These are phyloP conservation scores for Neurospora sp. DNA, from an alignment of 495 filamentous ascomycete species.

Conservation along the genomic window DNA sequence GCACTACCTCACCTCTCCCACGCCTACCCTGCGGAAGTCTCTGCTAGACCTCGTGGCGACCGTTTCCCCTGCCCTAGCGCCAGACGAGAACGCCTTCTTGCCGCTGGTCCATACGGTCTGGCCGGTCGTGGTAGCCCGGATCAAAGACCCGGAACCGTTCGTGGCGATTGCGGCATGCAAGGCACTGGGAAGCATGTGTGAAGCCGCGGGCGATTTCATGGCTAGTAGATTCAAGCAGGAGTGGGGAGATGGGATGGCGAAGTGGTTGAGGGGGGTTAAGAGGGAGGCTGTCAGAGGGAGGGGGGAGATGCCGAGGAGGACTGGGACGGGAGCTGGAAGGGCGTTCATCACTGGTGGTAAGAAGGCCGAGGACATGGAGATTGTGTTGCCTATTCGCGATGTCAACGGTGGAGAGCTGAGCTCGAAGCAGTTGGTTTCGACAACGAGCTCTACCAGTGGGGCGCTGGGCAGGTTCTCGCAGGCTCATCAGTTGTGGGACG, in stretches of 20 bases:
- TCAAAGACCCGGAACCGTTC: constrained; percentile 66
- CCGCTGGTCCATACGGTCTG: constrained; percentile 84
- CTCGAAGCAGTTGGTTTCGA: constrained; percentile 13
- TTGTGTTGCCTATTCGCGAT: constrained; percentile 19
- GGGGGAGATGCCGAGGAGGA: constrained; percentile 29
- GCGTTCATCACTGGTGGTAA: constrained; percentile 6
- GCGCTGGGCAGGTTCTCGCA: constrained; percentile 42
- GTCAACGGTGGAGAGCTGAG: not conserved
- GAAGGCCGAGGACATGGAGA: constrained; percentile 5
- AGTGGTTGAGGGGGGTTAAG: constrained; percentile 26
- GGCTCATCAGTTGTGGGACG: constrained; percentile 49
- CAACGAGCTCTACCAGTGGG: constrained; percentile 14
- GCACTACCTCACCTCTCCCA: constrained; percentile 76
- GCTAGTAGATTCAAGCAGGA: constrained; percentile 55
- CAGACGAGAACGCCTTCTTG: constrained; percentile 70
- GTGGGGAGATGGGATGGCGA: constrained; percentile 47
- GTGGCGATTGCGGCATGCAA: constrained; percentile 61
- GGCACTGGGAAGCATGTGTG: constrained; percentile 51
- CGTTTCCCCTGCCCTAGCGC: constrained; percentile 54
- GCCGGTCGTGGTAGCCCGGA: constrained; percentile 61
- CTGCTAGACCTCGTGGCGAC: constrained; percentile 65
- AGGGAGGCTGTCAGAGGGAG: constrained; percentile 18
- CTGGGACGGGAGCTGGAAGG: constrained; percentile 12
- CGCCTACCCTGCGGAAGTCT: constrained; percentile 63
- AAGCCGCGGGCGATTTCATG: constrained; percentile 72